These are phyloP conservation scores for Paratinospora sagittata DNA, from an alignment of 164 flowering plant genomes.

Conservation along the genomic window DNA sequence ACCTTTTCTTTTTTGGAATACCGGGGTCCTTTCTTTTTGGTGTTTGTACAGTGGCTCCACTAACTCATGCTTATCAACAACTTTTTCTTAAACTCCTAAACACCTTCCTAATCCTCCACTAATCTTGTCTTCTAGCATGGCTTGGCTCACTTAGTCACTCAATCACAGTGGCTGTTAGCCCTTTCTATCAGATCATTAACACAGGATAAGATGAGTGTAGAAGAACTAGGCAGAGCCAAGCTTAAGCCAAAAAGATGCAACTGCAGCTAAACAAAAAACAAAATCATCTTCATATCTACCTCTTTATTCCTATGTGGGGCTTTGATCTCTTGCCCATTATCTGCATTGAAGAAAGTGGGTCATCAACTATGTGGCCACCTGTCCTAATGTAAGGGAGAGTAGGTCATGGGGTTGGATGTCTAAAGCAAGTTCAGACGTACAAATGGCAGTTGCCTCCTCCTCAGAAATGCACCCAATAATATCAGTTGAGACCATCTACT, in stretches of 20 bases:
- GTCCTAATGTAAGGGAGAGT: background rate
- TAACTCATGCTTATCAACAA: constrained; percentile 33
- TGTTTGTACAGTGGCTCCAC: constrained; percentile 26
- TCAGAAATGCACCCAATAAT: constrained; percentile 39
- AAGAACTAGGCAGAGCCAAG: background rate
- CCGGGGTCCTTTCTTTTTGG: background rate
- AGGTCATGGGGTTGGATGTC: background rate
- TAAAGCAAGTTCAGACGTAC: background rate
- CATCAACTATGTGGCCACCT: constrained; percentile 12
- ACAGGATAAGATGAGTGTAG: too few relatives aligned
- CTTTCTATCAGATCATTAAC: too few relatives aligned
- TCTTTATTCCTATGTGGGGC: background rate
- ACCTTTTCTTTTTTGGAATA: background rate
- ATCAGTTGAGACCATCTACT: constrained; percentile 27
- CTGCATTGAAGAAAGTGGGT: constrained; percentile 8
- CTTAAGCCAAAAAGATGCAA: background rate
- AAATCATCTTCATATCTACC: background rate
- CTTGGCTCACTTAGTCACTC: constrained; percentile 3
- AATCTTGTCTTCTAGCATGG: constrained; percentile 13
- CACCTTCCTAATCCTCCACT: constrained; percentile 25
- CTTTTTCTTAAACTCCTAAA: constrained; percentile 14
- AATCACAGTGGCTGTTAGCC: background rate
- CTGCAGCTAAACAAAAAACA: background rate
- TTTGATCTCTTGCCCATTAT: constrained; percentile 14
- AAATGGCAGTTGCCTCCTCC: constrained; percentile 29